phyloP scores from a whole-genome alignment of 169 alveolate species.

The Cryptosporidium sp. region DNA sequence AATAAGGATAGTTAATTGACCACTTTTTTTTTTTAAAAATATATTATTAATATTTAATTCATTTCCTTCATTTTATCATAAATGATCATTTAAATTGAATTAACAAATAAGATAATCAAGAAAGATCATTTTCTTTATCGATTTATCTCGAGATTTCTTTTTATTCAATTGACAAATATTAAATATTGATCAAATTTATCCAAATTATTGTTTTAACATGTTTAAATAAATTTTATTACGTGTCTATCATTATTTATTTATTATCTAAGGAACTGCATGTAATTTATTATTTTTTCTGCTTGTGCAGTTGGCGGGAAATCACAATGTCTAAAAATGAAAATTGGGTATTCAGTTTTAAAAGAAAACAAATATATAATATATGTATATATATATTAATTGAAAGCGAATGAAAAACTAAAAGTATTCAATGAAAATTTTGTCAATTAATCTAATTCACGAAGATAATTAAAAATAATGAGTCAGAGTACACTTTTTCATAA shows the following conservation, averaged over 20 bases:
- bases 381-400: no score
- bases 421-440: not conserved
- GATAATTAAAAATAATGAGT: not conserved
- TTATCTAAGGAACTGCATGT: slow-evolving; percentile 8
- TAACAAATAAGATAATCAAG: no score
- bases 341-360: not conserved
- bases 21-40: no score
- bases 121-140: no score
- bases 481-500: not conserved
- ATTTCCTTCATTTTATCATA: not conserved
- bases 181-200: no score
- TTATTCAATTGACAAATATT: no score
- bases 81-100: not conserved
- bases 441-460: not conserved
- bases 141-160: no score
- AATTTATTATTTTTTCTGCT: not conserved
- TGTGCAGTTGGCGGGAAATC: slow-evolving; percentile 29
- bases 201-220: no score
- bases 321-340: slow-evolving; percentile 7
- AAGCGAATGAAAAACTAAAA: not conserved
- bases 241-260: slow-evolving; percentile 6
- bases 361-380: not conserved
- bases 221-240: not conserved
- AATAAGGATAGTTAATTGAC: no score
- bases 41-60: no score